phyloP scores from a whole-genome alignment of 2,329 filamentous ascomycete species.

The Coleophoma crateriformis region DNA sequence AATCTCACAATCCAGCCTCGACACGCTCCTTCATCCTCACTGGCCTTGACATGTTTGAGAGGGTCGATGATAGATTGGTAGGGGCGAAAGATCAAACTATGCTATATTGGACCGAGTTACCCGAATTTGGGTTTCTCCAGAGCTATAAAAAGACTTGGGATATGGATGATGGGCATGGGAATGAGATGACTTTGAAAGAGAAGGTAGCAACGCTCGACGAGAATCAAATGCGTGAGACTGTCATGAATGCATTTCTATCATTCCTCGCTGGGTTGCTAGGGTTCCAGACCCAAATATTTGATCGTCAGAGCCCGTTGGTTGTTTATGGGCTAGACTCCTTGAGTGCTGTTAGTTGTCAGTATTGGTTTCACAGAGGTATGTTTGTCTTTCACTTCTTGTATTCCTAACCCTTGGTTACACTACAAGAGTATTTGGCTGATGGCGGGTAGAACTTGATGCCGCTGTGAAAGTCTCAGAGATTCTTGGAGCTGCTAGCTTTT shows the following conservation, averaged over 20 bases:
- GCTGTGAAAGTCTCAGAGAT: not conserved
- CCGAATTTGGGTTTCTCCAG: not conserved
- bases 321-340: not conserved
- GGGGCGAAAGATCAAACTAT: not conserved
- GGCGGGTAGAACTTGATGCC: not conserved
- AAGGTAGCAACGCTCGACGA: not conserved
- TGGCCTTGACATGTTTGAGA: not conserved
- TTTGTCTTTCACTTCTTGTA: not conserved
- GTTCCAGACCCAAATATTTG: not conserved
- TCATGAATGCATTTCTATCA: not conserved
- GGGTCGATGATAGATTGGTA: not conserved
- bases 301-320: not conserved
- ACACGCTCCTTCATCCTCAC: not conserved
- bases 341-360: not conserved
- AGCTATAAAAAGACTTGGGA: not conserved
- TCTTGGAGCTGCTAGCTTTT: not conserved
- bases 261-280: not conserved
- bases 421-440: not conserved
- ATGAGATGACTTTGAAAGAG: not conserved
- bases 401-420: not conserved
- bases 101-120: not conserved
- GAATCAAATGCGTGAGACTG: not conserved
- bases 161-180: not conserved
- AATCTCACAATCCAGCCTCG: not conserved
- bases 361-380: conserved; percentile 1